Base-by-base conservation (phyloP, 495 filamentous ascomycete genomes). In the Penicillium goetzii region DNA sequence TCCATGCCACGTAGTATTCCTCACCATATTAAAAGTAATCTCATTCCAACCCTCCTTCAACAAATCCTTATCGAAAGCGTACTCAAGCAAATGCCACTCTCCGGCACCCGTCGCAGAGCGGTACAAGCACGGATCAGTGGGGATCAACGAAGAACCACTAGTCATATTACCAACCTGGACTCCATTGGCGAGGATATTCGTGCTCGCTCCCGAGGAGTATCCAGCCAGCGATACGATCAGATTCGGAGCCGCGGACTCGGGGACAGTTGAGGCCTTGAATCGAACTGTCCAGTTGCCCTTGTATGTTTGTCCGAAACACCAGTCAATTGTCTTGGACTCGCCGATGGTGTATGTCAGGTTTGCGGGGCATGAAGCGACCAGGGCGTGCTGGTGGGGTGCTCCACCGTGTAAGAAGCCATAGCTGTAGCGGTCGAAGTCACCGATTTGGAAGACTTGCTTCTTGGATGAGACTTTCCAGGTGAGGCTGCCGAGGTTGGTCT, bases 1-100 rank as follows among this genome's bases (percentile, higher is more conserved):
- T 17, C 55, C 55, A 57, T 57, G 55, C 55, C 55, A 57, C n/a
- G 55, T 57, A 28, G 55, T 57, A 19, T 57, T 57, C 25, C 55
- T 43, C 21, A 57, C 55, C 55, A 57, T 57, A 23, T 28, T 32
- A 10, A 57, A 57, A 10, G 55, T 57, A 40, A 41, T 4, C 12
- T 57, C 55, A 41, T 57, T 57, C 55, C 55, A 57, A n/a, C 55
- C 55, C 25, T 57, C 55, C 23, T 43, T 41, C 34, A 57, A 10
- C 23, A 57, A 43, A 15, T 7, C 26, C 36, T 57, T 57, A 34
- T 57, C 55, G 19, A 57, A 57, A 0, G 21, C 10, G 14, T 41
- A 57, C 25, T 43, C 38, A 15, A 57, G 55, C 55, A 57, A 43
- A 43, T 57, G 55, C 55, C 55, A 57, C 55, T 57, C 55, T 1